Conservation (phyloP, 768 basidiomycete genomes). For the Suillus placidus region DNA sequence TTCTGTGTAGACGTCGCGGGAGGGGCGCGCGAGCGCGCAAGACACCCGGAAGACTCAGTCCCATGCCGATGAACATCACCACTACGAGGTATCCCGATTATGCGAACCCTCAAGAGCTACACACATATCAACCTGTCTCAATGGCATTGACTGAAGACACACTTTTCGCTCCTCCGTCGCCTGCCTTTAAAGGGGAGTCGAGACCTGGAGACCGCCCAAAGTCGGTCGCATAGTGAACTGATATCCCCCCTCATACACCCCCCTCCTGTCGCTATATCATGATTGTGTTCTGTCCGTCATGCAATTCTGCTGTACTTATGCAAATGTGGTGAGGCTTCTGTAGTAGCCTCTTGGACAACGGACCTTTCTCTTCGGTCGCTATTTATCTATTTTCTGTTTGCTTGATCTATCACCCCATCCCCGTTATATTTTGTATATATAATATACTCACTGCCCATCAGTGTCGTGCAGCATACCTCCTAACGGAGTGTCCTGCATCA, state of each 20-base stretch:
- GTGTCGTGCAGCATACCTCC: constrained; percentile 13
- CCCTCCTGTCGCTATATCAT: constrained; percentile 1
- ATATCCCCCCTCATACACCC: constrained; percentile 5
- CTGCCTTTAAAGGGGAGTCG: constrained; percentile 50
- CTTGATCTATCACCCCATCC: constrained; percentile 1
- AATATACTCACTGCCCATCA: neutral
- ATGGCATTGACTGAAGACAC: constrained; percentile 50
- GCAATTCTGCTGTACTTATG: constrained; percentile 20
- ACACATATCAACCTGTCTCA: constrained; percentile 75
- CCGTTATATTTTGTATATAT: constrained; percentile 16
- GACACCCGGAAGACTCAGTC: constrained; percentile 50
- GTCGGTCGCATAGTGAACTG: constrained; percentile 39
- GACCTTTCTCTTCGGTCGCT: constrained; percentile 17
- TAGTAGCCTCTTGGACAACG: constrained; percentile 5
- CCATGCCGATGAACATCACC: constrained; percentile 56
- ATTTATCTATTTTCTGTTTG: constrained; percentile 11
- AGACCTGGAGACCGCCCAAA: constrained; percentile 43
- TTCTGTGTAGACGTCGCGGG: constrained; percentile 53
- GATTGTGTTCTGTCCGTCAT: neutral
- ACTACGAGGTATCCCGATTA: constrained; percentile 36
- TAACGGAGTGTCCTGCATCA: constrained; percentile 10
- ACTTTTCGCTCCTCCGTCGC: constrained; percentile 55
- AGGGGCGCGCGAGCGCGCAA: constrained; percentile 39
- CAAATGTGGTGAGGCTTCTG: constrained; percentile 12
- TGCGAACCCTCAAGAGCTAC: constrained; percentile 38